Percentiles rank a stretch among this genome's conserved stretches.
These are phyloP conservation scores for Venturia nashicola DNA, from an alignment of 2,329 filamentous ascomycete species.

Conservation along the genomic window DNA sequence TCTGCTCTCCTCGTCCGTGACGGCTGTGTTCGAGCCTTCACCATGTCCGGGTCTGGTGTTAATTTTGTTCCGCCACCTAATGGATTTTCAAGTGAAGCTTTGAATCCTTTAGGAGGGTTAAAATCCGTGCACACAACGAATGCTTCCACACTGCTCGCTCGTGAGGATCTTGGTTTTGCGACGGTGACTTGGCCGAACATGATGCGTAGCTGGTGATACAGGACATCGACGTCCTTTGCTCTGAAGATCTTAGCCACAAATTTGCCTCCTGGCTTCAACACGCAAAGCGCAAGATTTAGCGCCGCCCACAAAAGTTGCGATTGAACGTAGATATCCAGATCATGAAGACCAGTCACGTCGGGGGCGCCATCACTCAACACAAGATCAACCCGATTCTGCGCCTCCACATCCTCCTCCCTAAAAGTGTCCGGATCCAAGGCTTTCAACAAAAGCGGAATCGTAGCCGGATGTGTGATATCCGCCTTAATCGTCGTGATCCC, in stretches of 20 bases:
- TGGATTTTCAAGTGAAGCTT: slow-evolving; percentile 62
- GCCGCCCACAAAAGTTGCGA: slow-evolving; percentile 90
- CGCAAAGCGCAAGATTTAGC: slow-evolving; percentile 83
- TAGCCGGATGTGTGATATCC: slow-evolving; percentile 94
- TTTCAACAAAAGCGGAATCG: slow-evolving; percentile 74
- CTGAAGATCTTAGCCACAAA: slow-evolving; percentile 98
- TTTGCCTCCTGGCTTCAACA: slow-evolving; percentile 82
- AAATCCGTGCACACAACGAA: slow-evolving; percentile 95
- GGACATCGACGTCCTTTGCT: slow-evolving; percentile 84
- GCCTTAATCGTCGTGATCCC: slow-evolving; percentile 87
- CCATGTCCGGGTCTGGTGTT: slow-evolving; percentile 18
- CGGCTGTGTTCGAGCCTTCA: slow-evolving; percentile 25
- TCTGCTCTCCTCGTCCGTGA: slow-evolving; percentile 27
- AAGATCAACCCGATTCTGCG: slow-evolving; percentile 73
- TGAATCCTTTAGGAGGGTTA: slow-evolving; percentile 62
- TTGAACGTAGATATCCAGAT: slow-evolving; percentile 96
- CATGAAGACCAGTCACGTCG: slow-evolving; percentile 91
- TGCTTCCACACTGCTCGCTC: slow-evolving; percentile 93
- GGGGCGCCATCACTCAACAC: slow-evolving; percentile 93
- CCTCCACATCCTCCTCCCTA: slow-evolving; percentile 25
- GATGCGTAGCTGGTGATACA: slow-evolving; percentile 86
- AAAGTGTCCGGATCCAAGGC: slow-evolving; percentile 62
- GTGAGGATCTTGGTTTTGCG: slow-evolving; percentile 83
- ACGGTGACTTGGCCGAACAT: slow-evolving; percentile 83
- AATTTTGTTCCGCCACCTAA: slow-evolving; percentile 52